phyloP scores from a whole-genome alignment of 2,329 filamentous ascomycete genomes.

The Nectriaceae sp. region DNA sequence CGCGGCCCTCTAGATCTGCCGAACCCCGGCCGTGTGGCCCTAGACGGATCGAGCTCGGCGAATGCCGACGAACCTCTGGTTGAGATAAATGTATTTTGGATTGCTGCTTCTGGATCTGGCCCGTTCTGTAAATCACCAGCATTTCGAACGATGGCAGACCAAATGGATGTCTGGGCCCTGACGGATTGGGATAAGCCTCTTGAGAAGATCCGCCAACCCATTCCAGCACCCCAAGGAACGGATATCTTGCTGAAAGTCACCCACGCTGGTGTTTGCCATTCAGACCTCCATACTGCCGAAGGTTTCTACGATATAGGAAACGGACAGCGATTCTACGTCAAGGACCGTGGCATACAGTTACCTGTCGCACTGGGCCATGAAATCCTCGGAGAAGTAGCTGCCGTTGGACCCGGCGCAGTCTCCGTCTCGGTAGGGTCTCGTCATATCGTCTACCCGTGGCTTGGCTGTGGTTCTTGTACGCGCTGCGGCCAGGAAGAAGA shows the following conservation, averaged over 20 bases:
- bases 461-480: constrained; percentile 9
- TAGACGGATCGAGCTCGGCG: not conserved
- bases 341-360: constrained; percentile 13
- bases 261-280: constrained; percentile 14
- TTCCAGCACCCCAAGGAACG: constrained; percentile 6
- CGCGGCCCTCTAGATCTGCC: too few relatives aligned
- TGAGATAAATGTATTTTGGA: not conserved
- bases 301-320: constrained; percentile 12
- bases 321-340: constrained; percentile 11
- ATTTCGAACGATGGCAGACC: too few relatives aligned
- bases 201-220: constrained; percentile 10
- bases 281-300: constrained; percentile 13
- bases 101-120: too few relatives aligned
- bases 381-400: constrained; percentile 9
- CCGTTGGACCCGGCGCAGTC: constrained; percentile 6
- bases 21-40: too few relatives aligned
- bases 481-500: constrained; percentile 13
- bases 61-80: constrained; percentile 1
- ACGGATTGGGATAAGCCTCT: constrained; percentile 11
- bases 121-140: too few relatives aligned
- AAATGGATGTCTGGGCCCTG: constrained; percentile 14
- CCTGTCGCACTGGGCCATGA: constrained; percentile 10
- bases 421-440: constrained; percentile 4
- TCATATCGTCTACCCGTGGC: constrained; percentile 13
- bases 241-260: constrained; percentile 10